phyloP scores from a whole-genome alignment of 202 grass and related monocot genomes.

The Panicum hallii region DNA sequence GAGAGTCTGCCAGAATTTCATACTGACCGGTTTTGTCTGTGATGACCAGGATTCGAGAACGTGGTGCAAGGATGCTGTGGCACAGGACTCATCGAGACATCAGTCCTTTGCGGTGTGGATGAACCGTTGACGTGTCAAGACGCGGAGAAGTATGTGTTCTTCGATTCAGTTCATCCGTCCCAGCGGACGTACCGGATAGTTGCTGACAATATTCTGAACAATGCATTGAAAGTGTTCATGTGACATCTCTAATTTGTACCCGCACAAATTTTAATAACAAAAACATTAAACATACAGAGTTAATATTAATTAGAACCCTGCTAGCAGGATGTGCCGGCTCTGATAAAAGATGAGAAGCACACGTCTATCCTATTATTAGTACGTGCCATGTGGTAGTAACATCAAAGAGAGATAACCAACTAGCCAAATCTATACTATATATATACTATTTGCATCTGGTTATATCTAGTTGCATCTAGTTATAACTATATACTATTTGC shows the following conservation, averaged over 20 bases:
- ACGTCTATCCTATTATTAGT: too few relatives aligned
- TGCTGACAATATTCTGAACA: slow-evolving; percentile 7
- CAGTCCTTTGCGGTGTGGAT: slow-evolving; percentile 44
- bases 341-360: too few relatives aligned
- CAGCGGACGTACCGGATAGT: slow-evolving; percentile 50
- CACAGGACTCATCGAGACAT: slow-evolving; percentile 53
- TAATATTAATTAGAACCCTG: too few relatives aligned
- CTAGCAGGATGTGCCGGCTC: too few relatives aligned
- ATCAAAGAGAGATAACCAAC: too few relatives aligned
- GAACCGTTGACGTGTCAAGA: slow-evolving; percentile 50
- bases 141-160: slow-evolving; percentile 57
- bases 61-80: slow-evolving; percentile 63
- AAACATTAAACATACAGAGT: too few relatives aligned
- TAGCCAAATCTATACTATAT: too few relatives aligned
- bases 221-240: neutral
- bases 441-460: too few relatives aligned
- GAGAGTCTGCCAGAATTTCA: neutral
- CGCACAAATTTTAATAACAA: neutral
- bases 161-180: slow-evolving; percentile 66
- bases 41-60: slow-evolving; percentile 19
- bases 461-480: too few relatives aligned
- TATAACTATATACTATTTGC: too few relatives aligned
- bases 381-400: too few relatives aligned
- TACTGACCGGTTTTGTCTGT: too few relatives aligned
- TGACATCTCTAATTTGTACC: neutral